A percentile compares a stretch with the other conserved stretches of the same genome.
Conservation (phyloP, 495 filamentous ascomycete genomes). For the Aspergillus conjunctus region DNA sequence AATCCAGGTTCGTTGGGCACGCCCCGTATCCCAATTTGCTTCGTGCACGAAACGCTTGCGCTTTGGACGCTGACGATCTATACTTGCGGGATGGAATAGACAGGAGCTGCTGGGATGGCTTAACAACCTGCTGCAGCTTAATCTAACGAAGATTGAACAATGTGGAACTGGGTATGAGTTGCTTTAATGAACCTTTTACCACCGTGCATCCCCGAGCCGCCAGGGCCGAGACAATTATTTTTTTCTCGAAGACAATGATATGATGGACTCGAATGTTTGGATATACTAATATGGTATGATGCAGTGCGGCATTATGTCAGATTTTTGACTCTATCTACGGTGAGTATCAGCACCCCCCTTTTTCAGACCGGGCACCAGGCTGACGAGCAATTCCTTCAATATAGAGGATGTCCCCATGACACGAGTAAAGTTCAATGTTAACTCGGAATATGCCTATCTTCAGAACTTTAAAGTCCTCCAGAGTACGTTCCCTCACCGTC, state of each 20-base stretch:
- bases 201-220: constrained; percentile 18
- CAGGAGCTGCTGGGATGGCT: constrained; percentile 97
- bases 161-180: constrained; percentile 91
- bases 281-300: constrained; percentile 27
- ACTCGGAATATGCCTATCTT: constrained; percentile 94
- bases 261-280: background rate
- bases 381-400: constrained; percentile 26
- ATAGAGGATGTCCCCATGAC: constrained; percentile 91
- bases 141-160: constrained; percentile 98
- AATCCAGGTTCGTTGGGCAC: constrained; percentile 51
- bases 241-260: background rate
- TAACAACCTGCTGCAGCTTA: constrained; percentile 95
- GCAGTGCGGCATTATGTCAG: constrained; percentile 93
- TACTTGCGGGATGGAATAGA: constrained; percentile 48
- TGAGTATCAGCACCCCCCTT: constrained; percentile 39
- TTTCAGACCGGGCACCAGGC: background rate
- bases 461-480: constrained; percentile 97
- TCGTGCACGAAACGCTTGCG: background rate
- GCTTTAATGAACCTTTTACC: too few species aligned
- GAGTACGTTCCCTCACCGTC: constrained; percentile 60
- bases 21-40: background rate
- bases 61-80: constrained; percentile 7
- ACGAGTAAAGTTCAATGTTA: constrained; percentile 97
- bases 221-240: background rate
- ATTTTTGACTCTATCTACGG: constrained; percentile 96